phyloP scores from a whole-genome alignment of 805 yeast genomes.

The Sungouiozyma ichnusensis region DNA sequence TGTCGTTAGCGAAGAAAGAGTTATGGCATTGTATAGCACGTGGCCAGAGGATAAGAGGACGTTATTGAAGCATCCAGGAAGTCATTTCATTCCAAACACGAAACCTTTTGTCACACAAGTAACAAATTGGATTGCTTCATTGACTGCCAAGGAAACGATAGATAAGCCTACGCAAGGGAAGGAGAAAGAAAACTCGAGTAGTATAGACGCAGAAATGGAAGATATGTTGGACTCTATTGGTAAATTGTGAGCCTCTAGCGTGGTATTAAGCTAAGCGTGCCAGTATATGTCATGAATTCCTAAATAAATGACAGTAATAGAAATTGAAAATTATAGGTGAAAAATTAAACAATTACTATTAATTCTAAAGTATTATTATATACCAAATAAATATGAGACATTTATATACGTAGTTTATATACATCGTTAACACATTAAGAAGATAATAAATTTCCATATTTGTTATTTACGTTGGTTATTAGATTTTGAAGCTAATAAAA shows the following conservation, averaged over 20 bases:
- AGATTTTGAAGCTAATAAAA: too few relatives aligned
- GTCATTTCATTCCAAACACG: conserved; percentile 91
- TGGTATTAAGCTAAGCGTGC: too few relatives aligned
- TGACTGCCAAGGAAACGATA: conserved; percentile 1
- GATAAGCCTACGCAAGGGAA: background rate
- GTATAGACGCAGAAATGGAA: conserved; percentile 28
- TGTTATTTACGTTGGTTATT: too few relatives aligned
- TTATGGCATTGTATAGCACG: conserved; percentile 44
- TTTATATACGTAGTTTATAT: too few relatives aligned
- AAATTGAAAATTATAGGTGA: too few relatives aligned
- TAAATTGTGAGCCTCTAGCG: conserved; percentile 20
- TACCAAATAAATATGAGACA: too few relatives aligned
- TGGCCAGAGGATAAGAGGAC: conserved; percentile 36
- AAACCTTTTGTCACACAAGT: conserved; percentile 34
- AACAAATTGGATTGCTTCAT: conserved; percentile 25
- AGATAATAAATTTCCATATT: too few relatives aligned
- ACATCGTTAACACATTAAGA: too few relatives aligned
- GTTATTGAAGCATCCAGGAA: conserved; percentile 77
- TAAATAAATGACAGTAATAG: too few relatives aligned
- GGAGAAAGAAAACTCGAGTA: conserved; percentile 9
- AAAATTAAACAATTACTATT: too few relatives aligned
- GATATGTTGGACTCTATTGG: conserved; percentile 34
- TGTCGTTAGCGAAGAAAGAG: conserved; percentile 65
- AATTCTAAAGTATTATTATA: too few relatives aligned
- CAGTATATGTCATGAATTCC: too few relatives aligned